Evolutionary conservation across 2,329 filamentous ascomycete genomes (phyloP).

Genomic region (Paracorniculantispora psalliotae): DNA sequence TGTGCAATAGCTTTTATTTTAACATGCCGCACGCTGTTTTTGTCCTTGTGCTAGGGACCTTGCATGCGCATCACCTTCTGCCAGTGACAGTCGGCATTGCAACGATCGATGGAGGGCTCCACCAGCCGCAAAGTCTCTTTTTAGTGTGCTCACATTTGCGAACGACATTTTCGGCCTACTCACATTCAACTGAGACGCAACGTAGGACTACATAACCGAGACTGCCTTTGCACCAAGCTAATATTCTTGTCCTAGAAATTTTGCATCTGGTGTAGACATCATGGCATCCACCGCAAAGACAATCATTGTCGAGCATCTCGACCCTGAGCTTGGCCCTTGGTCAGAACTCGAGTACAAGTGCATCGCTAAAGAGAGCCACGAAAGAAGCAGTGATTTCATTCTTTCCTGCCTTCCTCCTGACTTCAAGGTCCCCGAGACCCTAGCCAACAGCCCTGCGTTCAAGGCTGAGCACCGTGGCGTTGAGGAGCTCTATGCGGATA

Average conservation of each 20-base stretch:
- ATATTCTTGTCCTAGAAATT: neutral
- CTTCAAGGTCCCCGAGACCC: conserved; percentile 58
- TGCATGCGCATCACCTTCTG: neutral
- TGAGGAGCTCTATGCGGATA: conserved; percentile 71
- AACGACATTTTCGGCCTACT: neutral
- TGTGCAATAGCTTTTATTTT: neutral
- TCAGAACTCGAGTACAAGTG: conserved; percentile 87
- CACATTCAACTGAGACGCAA: neutral
- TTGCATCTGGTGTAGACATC: neutral
- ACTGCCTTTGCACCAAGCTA: neutral
- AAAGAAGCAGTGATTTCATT: conserved; percentile 64
- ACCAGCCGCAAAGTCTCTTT: conserved; percentile 6
- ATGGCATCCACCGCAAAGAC: conserved; percentile 53
- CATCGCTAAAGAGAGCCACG: conserved; percentile 76
- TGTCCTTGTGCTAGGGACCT: neutral
- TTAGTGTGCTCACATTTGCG: conserved; percentile 9
- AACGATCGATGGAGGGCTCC: conserved; percentile 8
- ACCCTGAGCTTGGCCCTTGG: conserved; percentile 90
- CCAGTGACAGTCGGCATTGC: neutral
- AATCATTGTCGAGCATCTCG: conserved; percentile 94
- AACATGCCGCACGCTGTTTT: neutral
- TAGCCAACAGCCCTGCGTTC: conserved; percentile 56
- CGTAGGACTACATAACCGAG: neutral
- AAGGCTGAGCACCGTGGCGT: conserved; percentile 71
- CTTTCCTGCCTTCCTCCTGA: conserved; percentile 72